Percentiles rank a stretch among this genome's conserved stretches.
phyloP scores from a whole-genome alignment of 2,329 filamentous ascomycete genomes.

The Venturia aucupariae region DNA sequence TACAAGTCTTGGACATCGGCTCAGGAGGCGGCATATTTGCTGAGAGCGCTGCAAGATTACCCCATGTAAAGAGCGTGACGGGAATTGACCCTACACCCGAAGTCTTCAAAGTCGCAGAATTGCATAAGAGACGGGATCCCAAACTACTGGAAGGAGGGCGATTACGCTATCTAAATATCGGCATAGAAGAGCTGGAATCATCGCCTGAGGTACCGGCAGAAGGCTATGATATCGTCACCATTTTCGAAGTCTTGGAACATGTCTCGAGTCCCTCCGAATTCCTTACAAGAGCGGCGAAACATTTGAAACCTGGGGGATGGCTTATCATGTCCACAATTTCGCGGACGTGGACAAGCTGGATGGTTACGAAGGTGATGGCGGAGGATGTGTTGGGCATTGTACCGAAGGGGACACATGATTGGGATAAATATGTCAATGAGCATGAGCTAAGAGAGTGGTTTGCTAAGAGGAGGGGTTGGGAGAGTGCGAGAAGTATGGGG shows the following conservation, averaged over 20 bases:
- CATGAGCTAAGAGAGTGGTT: constrained; percentile 55
- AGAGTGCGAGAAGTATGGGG: constrained; percentile 56
- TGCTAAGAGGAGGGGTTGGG: constrained; percentile 44
- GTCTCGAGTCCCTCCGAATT: constrained; percentile 69
- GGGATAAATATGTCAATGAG: constrained; percentile 90
- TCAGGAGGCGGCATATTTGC: constrained; percentile 97
- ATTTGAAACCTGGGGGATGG: constrained; percentile 88
- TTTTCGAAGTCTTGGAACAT: constrained; percentile 96
- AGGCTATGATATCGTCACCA: constrained; percentile 68
- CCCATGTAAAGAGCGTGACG: constrained; percentile 54
- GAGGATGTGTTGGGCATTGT: constrained; percentile 84
- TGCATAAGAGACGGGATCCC: constrained; percentile 68
- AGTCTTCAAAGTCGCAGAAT: constrained; percentile 65
- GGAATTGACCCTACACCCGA: constrained; percentile 70
- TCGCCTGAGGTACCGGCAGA: constrained; percentile 16
- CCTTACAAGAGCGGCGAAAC: constrained; percentile 58
- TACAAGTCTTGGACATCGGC: constrained; percentile 80
- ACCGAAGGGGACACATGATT: constrained; percentile 88
- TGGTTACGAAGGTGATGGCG: constrained; percentile 85
- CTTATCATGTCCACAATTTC: constrained; percentile 87
- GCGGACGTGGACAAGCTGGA: constrained; percentile 76
- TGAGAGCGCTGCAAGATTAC: constrained; percentile 67
- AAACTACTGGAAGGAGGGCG: constrained; percentile 45
- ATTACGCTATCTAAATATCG: constrained; percentile 63
- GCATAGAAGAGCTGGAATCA: constrained; percentile 59